Evolutionary conservation across 2,329 filamentous ascomycete species (phyloP).

Genomic region (Magnaporthiopsis incrustans): DNA sequence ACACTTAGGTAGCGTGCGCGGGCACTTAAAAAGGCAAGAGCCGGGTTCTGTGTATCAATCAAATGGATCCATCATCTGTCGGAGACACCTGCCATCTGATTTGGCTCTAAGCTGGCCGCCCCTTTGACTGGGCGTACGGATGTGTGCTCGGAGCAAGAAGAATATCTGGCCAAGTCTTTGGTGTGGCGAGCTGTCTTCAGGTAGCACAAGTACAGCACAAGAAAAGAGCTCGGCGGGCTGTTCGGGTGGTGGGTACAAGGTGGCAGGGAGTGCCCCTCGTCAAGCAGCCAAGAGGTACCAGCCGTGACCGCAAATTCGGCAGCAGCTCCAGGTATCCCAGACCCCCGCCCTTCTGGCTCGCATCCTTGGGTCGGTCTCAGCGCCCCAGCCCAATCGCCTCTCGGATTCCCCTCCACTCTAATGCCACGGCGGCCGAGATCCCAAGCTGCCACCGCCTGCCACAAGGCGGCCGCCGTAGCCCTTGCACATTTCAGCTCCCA

Average conservation of each 20-base stretch:
- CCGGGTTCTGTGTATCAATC: too few species aligned
- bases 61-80: too few species aligned
- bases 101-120: not conserved
- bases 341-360: not conserved
- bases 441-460: not conserved
- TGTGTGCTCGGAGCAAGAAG: not conserved
- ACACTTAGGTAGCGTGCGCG: not conserved
- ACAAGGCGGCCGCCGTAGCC: not conserved
- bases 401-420: not conserved
- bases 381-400: not conserved
- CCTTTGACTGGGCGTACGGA: not conserved
- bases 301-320: not conserved
- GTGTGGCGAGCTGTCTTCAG: too few species aligned
- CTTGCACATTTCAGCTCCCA: not conserved
- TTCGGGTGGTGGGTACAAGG: not conserved
- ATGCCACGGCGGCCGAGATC: too few species aligned
- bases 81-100: not conserved
- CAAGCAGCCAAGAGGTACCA: not conserved
- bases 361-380: not conserved
- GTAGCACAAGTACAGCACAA: not conserved
- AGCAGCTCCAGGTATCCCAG: not conserved
- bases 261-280: not conserved
- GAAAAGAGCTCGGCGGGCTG: not conserved
- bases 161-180: too few species aligned
- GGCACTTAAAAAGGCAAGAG: not conserved